phyloP scores from a whole-genome alignment of 1,284 basidiomycete species.

The Athelia psychrophila region DNA sequence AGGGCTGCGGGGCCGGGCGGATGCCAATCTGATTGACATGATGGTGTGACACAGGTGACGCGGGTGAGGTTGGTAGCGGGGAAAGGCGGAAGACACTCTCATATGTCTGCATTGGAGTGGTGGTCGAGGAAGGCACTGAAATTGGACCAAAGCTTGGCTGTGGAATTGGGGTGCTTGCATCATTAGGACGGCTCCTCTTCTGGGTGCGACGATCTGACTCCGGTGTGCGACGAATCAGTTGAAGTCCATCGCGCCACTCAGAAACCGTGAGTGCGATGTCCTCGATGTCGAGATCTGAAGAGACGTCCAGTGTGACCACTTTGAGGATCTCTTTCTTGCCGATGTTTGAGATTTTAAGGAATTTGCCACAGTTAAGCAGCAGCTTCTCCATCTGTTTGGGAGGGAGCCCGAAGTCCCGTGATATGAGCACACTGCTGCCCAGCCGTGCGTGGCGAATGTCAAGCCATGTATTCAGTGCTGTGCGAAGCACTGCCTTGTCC shows the following conservation, averaged over 20 bases:
- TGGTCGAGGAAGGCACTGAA: background rate
- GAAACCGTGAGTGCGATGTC: slow-evolving; percentile 6
- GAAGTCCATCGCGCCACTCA: slow-evolving; percentile 5
- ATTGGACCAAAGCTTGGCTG: background rate
- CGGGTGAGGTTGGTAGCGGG: no score
- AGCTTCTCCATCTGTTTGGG: slow-evolving; percentile 12
- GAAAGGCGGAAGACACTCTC: no score
- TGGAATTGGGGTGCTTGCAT: background rate
- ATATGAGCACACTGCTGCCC: slow-evolving; percentile 1
- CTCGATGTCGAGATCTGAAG: background rate
- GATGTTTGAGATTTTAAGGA: slow-evolving; percentile 4
- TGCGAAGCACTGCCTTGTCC: background rate
- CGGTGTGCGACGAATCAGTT: slow-evolving; percentile 3
- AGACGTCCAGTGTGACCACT: slow-evolving; percentile 7
- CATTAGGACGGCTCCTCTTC: slow-evolving; percentile 1
- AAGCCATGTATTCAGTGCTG: background rate
- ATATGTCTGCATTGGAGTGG: background rate
- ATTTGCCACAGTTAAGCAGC: background rate
- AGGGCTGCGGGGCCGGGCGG: no score
- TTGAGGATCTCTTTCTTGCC: slow-evolving; percentile 5
- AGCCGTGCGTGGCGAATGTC: background rate
- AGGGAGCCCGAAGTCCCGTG: slow-evolving; percentile 4
- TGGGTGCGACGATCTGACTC: slow-evolving; percentile 8
- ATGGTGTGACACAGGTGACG: no score
- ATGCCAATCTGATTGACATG: no score